phyloP scores from a whole-genome alignment of 2,329 filamentous ascomycete species.

The Epicoccum nigrum region DNA sequence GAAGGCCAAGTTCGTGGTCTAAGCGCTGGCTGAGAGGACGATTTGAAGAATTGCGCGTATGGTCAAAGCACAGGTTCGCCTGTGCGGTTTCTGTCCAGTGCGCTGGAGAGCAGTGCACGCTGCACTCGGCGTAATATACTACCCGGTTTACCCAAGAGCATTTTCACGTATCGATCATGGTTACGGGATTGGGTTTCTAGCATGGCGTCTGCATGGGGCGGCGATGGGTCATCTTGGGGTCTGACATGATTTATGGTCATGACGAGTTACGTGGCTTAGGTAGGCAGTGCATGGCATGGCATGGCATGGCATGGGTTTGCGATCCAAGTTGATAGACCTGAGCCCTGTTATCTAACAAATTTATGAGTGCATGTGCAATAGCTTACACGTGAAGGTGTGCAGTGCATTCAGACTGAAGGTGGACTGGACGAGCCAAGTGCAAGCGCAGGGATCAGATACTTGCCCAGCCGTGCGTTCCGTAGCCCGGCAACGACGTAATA shows the following conservation, averaged over 20 bases:
- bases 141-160: slow-evolving; percentile 36
- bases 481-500: slow-evolving; percentile 11
- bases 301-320: slow-evolving; percentile 20
- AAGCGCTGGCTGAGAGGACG: slow-evolving; percentile 37
- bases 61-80: slow-evolving; percentile 3
- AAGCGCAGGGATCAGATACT: too few relatives aligned
- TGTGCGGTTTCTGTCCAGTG: slow-evolving; percentile 11
- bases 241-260: slow-evolving; percentile 35
- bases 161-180: slow-evolving; percentile 34
- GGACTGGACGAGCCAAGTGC: too few relatives aligned
- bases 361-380: slow-evolving; percentile 23
- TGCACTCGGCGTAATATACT: slow-evolving; percentile 29
- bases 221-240: slow-evolving; percentile 42
- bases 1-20: slow-evolving; percentile 91
- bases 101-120: slow-evolving; percentile 7
- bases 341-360: slow-evolving; percentile 37
- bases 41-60: neutral
- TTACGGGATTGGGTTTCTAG: slow-evolving; percentile 41
- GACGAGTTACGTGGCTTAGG: slow-evolving; percentile 35
- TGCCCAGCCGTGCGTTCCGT: slow-evolving; percentile 17
- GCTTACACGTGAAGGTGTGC: neutral
- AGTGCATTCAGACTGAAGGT: too few relatives aligned
- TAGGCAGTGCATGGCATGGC: too few relatives aligned
- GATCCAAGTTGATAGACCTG: slow-evolving; percentile 36
- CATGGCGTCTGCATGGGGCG: slow-evolving; percentile 49